Evolutionary conservation across 352 stramenopile species (phyloP).

Genomic region (Pythium myriotylum): DNA sequence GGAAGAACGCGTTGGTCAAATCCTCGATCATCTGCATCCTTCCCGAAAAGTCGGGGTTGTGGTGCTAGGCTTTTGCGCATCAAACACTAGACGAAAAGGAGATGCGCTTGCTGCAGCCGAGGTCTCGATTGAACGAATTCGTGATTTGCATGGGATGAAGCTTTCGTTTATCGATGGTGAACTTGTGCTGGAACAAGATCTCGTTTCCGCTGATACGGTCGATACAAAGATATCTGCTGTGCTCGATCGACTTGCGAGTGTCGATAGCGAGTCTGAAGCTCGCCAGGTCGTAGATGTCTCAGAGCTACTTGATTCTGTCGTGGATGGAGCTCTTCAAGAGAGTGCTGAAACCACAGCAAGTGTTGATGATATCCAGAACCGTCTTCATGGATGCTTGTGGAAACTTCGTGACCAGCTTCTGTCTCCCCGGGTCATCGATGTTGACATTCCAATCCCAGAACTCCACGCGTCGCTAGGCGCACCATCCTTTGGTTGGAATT

Average conservation of each 20-base stretch:
- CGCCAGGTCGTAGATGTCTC: constrained; percentile 10
- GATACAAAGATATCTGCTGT: constrained; percentile 21
- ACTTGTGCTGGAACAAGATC: constrained; percentile 27
- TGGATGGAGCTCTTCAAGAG: constrained; percentile 14
- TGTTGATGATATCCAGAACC: constrained; percentile 17
- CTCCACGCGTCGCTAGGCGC: constrained; percentile 40
- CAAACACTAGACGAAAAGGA: constrained; percentile 2
- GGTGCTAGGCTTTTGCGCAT: constrained; percentile 41
- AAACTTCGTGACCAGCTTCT: constrained; percentile 24
- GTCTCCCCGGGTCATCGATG: constrained; percentile 19
- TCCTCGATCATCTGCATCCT: constrained; percentile 38
- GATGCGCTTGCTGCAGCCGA: constrained; percentile 25
- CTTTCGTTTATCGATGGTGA: constrained; percentile 28
- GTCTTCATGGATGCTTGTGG: constrained; percentile 23
- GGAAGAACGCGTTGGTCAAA: constrained; percentile 42
- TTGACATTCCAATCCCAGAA: constrained; percentile 42
- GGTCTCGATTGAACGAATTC: constrained; percentile 12
- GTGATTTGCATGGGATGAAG: not conserved
- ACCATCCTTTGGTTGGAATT: constrained; percentile 42
- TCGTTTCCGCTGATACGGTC: not conserved
- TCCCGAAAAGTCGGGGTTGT: constrained; percentile 39
- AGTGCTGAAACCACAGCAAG: not conserved
- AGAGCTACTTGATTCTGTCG: constrained; percentile 17
- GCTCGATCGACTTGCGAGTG: constrained; percentile 10
- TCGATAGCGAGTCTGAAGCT: not conserved